Evolutionary conservation across 768 basidiomycete species (phyloP).

Genomic region (Agaricus sinodeliciosus): DNA sequence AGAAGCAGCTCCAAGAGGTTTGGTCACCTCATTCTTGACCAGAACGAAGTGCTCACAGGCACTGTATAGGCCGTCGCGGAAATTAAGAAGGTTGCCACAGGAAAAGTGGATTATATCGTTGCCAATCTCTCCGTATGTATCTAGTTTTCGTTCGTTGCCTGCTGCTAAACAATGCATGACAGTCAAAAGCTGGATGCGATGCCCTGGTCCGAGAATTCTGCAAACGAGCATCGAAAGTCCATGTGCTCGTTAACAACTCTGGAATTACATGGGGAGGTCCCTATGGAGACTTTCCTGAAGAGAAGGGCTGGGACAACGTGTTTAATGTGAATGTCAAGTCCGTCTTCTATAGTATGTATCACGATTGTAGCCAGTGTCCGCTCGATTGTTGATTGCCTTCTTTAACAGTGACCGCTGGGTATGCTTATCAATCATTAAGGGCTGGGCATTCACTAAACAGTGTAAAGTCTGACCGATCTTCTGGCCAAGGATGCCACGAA

Average conservation of each 20-base stretch:
- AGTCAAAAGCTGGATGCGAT: constrained; percentile 79
- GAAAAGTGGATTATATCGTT: constrained; percentile 64
- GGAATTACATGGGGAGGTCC: constrained; percentile 76
- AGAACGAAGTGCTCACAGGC: not conserved
- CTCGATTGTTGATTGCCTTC: not conserved
- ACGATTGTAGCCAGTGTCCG: constrained; percentile 3
- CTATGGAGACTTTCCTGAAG: constrained; percentile 66
- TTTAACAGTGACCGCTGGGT: constrained; percentile 47
- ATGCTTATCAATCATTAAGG: constrained; percentile 9
- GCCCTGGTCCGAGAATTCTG: constrained; percentile 62
- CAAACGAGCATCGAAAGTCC: constrained; percentile 62
- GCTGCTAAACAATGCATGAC: not conserved
- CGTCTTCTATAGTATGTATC: constrained; percentile 65
- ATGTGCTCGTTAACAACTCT: constrained; percentile 82
- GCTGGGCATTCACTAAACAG: not conserved
- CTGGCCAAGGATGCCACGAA: constrained; percentile 60
- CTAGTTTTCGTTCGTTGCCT: not conserved
- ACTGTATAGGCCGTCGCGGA: constrained; percentile 40
- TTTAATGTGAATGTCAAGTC: constrained; percentile 83
- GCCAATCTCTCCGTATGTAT: constrained; percentile 66
- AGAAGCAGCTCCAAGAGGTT: constrained; percentile 70
- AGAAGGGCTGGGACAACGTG: constrained; percentile 81
- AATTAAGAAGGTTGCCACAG: constrained; percentile 54
- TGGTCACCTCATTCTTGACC: not conserved
- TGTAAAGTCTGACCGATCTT: constrained; percentile 44